Evolutionary conservation across 148 eudicot species (phyloP).

Genomic region (Rhododendron henanense): DNA sequence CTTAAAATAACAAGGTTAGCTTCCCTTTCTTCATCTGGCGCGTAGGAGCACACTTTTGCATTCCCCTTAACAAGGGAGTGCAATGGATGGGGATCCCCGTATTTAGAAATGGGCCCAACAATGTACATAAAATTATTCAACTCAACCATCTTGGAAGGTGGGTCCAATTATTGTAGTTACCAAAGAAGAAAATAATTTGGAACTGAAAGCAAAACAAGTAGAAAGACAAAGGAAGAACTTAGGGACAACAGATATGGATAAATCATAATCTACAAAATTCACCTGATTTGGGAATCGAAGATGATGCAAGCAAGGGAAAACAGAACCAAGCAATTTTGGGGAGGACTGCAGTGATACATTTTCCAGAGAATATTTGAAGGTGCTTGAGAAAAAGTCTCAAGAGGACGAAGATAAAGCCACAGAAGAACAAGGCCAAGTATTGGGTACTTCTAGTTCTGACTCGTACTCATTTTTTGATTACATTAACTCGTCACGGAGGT

Average conservation of each 20-base stretch:
- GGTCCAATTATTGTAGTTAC: not conserved
- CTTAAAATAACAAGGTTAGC: too few relatives aligned
- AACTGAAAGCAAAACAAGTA: not conserved
- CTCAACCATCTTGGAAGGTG: not conserved
- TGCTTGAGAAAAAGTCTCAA: not conserved
- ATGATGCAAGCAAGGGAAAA: not conserved
- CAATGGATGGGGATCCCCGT: not conserved
- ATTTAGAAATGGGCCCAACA: not conserved
- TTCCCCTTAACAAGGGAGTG: too few relatives aligned
- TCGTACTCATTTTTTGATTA: slow-evolving; percentile 3
- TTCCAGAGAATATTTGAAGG: not conserved
- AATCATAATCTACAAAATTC: not conserved
- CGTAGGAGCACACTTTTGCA: too few relatives aligned
- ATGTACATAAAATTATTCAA: not conserved
- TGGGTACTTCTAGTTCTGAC: slow-evolving; percentile 9
- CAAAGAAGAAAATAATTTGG: not conserved
- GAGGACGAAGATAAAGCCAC: not conserved
- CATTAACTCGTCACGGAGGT: slow-evolving; percentile 34
- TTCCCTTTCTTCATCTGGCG: too few relatives aligned
- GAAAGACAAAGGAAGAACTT: not conserved
- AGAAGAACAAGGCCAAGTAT: not conserved
- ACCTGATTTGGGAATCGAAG: not conserved
- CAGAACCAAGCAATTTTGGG: not conserved
- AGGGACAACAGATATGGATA: slow-evolving; percentile 19
- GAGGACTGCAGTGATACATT: not conserved